Conservation (phyloP, 257 asterid genomes). For the Solanum clarkiae region DNA sequence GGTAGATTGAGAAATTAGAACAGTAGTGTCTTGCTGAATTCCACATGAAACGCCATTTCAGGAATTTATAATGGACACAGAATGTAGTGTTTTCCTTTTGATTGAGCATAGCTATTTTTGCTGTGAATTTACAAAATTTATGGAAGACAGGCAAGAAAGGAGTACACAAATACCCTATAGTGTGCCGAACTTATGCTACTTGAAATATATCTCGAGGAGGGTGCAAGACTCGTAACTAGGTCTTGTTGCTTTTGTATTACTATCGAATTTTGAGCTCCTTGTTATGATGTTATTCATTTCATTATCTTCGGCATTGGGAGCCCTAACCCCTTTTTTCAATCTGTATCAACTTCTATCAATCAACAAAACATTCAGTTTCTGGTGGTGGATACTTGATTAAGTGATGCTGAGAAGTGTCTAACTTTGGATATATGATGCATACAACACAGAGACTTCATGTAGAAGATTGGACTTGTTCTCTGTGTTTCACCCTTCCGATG, state of each 20-base stretch:
- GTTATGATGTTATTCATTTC: not conserved
- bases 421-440: not conserved
- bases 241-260: not conserved
- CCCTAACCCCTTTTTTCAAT: not conserved
- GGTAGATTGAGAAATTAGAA: not conserved
- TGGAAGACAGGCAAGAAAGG: not conserved
- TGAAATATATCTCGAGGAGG: not conserved
- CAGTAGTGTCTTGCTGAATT: not conserved
- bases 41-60: not conserved
- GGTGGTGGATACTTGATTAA: not conserved
- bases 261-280: not conserved
- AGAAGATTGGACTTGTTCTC: not conserved
- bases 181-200: not conserved
- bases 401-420: not conserved
- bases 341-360: not conserved
- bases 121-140: not conserved
- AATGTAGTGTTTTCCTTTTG: not conserved
- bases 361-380: not conserved
- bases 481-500: not conserved
- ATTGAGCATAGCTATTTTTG: not conserved
- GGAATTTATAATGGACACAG: not conserved
- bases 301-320: not conserved
- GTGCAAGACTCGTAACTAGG: not conserved
- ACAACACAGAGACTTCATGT: not conserved
- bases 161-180: not conserved